These are phyloP conservation scores for Aspergillus glaucus DNA, from an alignment of 2,329 filamentous ascomycete species.

Conservation along the genomic window DNA sequence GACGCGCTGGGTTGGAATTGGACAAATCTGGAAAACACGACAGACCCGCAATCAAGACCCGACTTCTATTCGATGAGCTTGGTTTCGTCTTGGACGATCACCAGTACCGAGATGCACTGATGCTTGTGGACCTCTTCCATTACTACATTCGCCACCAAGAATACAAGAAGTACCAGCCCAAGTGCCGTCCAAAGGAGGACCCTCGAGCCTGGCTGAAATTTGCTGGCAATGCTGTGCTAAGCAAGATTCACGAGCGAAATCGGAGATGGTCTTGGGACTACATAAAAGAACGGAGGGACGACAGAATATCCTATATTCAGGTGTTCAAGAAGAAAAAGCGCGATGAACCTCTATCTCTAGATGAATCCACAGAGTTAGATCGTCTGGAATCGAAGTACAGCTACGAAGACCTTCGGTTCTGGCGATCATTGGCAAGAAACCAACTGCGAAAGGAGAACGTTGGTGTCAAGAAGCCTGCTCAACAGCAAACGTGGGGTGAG, in stretches of 20 bases:
- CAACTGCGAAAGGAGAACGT: slow-evolving; percentile 94
- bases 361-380: slow-evolving; percentile 67
- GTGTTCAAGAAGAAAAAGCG: slow-evolving; percentile 92
- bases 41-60: slow-evolving; percentile 80
- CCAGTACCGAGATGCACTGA: slow-evolving; percentile 92
- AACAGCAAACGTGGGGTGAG: slow-evolving; percentile 79
- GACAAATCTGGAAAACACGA: slow-evolving; percentile 82
- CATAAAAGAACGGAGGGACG: slow-evolving; percentile 85
- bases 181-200: slow-evolving; percentile 77
- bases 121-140: slow-evolving; percentile 98
- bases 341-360: slow-evolving; percentile 58
- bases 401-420: slow-evolving; percentile 96
- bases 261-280: slow-evolving; percentile 93
- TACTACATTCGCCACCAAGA: slow-evolving; percentile 98
- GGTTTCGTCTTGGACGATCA: slow-evolving; percentile 96
- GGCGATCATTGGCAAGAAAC: slow-evolving; percentile 88
- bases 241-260: slow-evolving; percentile 93
- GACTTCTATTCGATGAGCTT: slow-evolving; percentile 91
- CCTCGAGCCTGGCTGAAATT: slow-evolving; percentile 89
- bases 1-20: slow-evolving; percentile 87
- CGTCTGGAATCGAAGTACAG: slow-evolving; percentile 77
- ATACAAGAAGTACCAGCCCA: slow-evolving; percentile 87
- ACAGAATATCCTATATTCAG: slow-evolving; percentile 81
- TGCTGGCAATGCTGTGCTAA: slow-evolving; percentile 78
- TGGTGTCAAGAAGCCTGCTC: slow-evolving; percentile 65